These are phyloP conservation scores for Panaeolus papilionaceus DNA, from an alignment of 768 basidiomycete genomes.

Conservation along the genomic window DNA sequence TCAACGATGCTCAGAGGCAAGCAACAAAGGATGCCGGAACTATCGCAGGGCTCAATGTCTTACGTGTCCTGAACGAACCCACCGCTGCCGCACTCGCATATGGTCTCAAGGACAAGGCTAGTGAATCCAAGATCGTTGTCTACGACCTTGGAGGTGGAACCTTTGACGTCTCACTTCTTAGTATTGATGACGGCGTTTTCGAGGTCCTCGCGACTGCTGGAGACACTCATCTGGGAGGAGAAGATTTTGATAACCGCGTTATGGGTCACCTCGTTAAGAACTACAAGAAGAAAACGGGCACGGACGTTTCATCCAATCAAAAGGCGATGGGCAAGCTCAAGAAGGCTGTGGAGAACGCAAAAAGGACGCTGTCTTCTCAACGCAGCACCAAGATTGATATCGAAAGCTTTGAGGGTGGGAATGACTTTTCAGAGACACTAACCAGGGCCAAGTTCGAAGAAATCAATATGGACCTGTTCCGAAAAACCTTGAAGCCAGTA, in stretches of 20 bases:
- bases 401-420: constrained; percentile 72
- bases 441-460: constrained; percentile 89
- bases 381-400: constrained; percentile 64
- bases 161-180: constrained; percentile 74
- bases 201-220: constrained; percentile 76
- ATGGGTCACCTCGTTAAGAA: constrained; percentile 72
- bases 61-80: constrained; percentile 74
- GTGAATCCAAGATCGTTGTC: constrained; percentile 66
- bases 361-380: constrained; percentile 64
- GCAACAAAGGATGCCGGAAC: constrained; percentile 74
- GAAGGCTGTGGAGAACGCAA: constrained; percentile 76
- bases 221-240: constrained; percentile 76
- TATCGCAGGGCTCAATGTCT: constrained; percentile 68
- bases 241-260: constrained; percentile 76
- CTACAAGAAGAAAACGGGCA: constrained; percentile 73
- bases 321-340: constrained; percentile 75
- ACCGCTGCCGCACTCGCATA: constrained; percentile 77
- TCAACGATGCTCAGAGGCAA: constrained; percentile 68
- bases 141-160: constrained; percentile 80
- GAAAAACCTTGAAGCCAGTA: constrained; percentile 85
- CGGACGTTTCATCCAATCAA: constrained; percentile 63
- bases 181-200: constrained; percentile 73
- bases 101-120: constrained; percentile 66
- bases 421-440: constrained; percentile 81
- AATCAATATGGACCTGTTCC: constrained; percentile 83